Base-by-base conservation (phyloP, 305 asterid genomes). In the Fraxinus albicans region DNA sequence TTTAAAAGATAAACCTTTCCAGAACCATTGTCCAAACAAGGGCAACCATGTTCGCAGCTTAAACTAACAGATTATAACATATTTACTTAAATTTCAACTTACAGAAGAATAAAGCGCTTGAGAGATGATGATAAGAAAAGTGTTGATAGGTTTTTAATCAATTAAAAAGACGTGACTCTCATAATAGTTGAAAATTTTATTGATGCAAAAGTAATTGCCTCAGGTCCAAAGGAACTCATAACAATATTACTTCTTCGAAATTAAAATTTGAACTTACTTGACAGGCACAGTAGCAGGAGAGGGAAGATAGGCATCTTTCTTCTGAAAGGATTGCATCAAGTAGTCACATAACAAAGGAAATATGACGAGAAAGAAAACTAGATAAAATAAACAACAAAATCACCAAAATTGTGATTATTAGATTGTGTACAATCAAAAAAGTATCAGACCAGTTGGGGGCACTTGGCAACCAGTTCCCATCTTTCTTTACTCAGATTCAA, bases 401-500 rank as follows among this genome's bases (percentile, higher is more conserved):
- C n/a, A 27, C 77, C 69, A 29, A 65, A 8, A n/a, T 58, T 35
- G 33, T 42, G 38, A 63, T 29, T 17, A 63, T 58, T 23, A 19
- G 73, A 80, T 40, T 60, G 38, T 23, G 65, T 50, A 78, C 8
- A 55, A 78, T 23, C 42, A 73, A 80, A 36, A 79, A 55, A 19
- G 80, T 21, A 81, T 67, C 89, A 83, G 81, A 94, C 97, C 80
- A 81, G 80, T 38, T 75, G 82, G 70, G 77, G 77, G 76, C 44
- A 47, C 72, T 77, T 34, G 50, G 55, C 82, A 58, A 83, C 36
- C 69, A 81, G 75, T 76, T 88, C 81, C 97, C 97, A 94, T 47
- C 83, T 91, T 88, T 94, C 95, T 84, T 81, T 88, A 47, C 55
- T 81, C 67, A 94, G 94, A 83, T 88, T 88, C 90, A 93, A 81